Evolutionary conservation across 805 yeast genomes (phyloP).

Genomic region (Saccharomycopsis guyanensis): DNA sequence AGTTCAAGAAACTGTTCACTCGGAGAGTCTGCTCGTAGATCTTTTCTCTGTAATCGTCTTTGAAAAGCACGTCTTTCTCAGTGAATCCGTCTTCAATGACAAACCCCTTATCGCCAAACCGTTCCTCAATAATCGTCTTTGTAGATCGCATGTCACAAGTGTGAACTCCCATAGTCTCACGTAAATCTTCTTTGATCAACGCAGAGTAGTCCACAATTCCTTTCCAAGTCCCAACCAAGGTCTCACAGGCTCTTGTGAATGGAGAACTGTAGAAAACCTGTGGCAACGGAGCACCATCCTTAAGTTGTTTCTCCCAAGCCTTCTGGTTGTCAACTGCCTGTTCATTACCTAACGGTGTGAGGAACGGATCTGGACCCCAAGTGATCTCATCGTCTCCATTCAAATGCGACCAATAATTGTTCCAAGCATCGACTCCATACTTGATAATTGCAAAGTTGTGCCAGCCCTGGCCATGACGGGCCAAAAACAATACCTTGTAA

Average conservation of each 20-base stretch:
- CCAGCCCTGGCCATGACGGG: slow-evolving; percentile 66
- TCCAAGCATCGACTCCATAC: slow-evolving; percentile 55
- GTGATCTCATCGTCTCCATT: slow-evolving; percentile 46
- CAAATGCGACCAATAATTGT: slow-evolving; percentile 42
- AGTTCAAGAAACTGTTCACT: slow-evolving; percentile 40
- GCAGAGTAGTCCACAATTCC: slow-evolving; percentile 23
- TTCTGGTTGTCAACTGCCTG: slow-evolving; percentile 47
- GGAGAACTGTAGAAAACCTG: slow-evolving; percentile 52
- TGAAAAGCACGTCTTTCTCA: slow-evolving; percentile 40
- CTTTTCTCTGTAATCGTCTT: slow-evolving; percentile 39
- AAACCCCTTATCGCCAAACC: slow-evolving; percentile 32
- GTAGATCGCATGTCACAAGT: slow-evolving; percentile 50
- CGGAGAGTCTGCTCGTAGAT: slow-evolving; percentile 35
- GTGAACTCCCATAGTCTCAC: slow-evolving; percentile 57
- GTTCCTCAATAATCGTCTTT: slow-evolving; percentile 30
- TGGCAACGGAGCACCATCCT: slow-evolving; percentile 47
- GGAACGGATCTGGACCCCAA: slow-evolving; percentile 56
- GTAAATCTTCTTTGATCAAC: slow-evolving; percentile 37
- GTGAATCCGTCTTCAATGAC: slow-evolving; percentile 36
- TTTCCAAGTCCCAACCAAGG: slow-evolving; percentile 45
- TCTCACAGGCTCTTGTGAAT: slow-evolving; percentile 54
- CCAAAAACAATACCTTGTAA: slow-evolving; percentile 45
- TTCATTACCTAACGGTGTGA: slow-evolving; percentile 46
- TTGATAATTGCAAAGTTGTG: slow-evolving; percentile 50
- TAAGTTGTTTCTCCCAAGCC: slow-evolving; percentile 34